Conservation (phyloP, 1,284 basidiomycete genomes). For the Cryptococcus maquisensis region DNA sequence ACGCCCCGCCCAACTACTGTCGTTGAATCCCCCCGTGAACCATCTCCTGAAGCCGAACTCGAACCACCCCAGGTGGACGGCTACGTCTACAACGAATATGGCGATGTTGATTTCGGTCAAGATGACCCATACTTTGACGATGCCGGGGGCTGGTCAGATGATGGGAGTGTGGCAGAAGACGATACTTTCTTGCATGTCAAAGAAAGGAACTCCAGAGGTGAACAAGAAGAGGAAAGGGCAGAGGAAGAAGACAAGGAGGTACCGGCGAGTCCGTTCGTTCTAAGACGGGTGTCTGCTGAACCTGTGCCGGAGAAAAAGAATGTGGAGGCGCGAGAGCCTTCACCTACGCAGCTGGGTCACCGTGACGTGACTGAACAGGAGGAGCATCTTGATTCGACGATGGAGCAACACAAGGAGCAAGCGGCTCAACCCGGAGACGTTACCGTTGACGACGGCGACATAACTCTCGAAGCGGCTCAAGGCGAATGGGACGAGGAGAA, state of each 20-base stretch:
- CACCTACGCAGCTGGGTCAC: not conserved
- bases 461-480: not conserved
- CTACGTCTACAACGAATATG: not conserved
- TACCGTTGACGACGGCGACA: not conserved
- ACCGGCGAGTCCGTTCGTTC: not conserved
- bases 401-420: constrained; percentile 3
- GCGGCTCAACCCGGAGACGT: not conserved
- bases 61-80: too few relatives aligned
- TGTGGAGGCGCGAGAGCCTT: too few relatives aligned
- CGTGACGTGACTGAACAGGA: not conserved
- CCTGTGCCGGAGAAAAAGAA: not conserved
- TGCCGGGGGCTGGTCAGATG: constrained; percentile 14
- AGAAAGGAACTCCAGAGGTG: not conserved
- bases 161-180: constrained; percentile 11
- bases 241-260: not conserved
- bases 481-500: not conserved
- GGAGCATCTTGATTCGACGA: not conserved
- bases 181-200: constrained; percentile 19
- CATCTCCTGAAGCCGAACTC: too few relatives aligned
- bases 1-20: too few relatives aligned
- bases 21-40: not conserved
- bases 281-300: not conserved
- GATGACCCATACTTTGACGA: not conserved
- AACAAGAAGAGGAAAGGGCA: not conserved
- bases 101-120: not conserved